A percentile compares a stretch with the other conserved stretches of the same genome.
These are phyloP conservation scores for Tolypocladium endophyticum DNA, from an alignment of 2,329 filamentous ascomycete genomes.

Conservation along the genomic window DNA sequence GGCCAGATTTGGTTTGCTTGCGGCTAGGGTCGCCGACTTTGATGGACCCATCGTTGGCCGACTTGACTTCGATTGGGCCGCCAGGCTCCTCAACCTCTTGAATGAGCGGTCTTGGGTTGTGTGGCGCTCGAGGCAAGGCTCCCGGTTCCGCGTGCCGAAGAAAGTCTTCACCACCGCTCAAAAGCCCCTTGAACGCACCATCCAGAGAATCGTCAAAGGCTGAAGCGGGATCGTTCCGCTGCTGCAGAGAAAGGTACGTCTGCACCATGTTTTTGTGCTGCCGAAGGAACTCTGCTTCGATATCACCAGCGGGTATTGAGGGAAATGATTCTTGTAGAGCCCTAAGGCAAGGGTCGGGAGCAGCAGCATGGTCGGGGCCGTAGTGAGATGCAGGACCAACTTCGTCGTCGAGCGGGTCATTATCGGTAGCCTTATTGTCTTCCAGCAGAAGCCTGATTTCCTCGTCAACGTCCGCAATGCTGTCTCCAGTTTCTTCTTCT, in stretches of 20 bases:
- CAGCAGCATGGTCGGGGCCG: not conserved
- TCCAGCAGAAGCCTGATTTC: slow-evolving; percentile 32
- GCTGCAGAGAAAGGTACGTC: slow-evolving; percentile 25
- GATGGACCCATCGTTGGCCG: not conserved
- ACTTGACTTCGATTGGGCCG: not conserved
- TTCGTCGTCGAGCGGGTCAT: slow-evolving; percentile 8
- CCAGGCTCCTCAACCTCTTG: slow-evolving; percentile 7
- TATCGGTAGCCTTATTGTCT: slow-evolving; percentile 23
- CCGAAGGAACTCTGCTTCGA: slow-evolving; percentile 24
- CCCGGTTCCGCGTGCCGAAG: not conserved
- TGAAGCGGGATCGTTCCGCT: slow-evolving; percentile 19
- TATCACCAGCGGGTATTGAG: slow-evolving; percentile 19
- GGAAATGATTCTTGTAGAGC: slow-evolving; percentile 35
- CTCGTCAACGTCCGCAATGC: slow-evolving; percentile 13
- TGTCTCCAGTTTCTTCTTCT: not conserved
- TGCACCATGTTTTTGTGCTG: slow-evolving; percentile 21
- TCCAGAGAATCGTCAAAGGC: slow-evolving; percentile 23
- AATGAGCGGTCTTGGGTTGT: slow-evolving; percentile 16
- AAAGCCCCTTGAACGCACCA: slow-evolving; percentile 10
- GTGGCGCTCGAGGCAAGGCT: not conserved
- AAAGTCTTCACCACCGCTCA: not conserved
- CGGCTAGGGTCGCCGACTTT: not conserved
- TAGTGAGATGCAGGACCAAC: not conserved
- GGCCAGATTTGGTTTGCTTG: not conserved
- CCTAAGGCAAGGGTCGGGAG: slow-evolving; percentile 10